A percentile compares a stretch with the other conserved stretches of the same genome.
Evolutionary conservation across 2,329 filamentous ascomycete species (phyloP).

Genomic region (Hypoxylon sp.): DNA sequence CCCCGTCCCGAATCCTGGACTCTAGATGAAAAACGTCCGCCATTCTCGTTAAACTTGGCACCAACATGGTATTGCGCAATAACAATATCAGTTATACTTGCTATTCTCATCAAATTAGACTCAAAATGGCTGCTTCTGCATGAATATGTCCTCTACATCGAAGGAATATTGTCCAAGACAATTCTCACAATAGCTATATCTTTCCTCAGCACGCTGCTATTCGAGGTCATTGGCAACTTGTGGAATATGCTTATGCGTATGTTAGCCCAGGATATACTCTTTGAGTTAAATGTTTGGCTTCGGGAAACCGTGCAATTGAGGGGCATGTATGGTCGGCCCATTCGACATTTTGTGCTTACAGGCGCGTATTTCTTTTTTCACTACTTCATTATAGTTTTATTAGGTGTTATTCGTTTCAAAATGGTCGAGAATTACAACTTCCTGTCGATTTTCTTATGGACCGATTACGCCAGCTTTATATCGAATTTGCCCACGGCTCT

Average conservation of each 20-base stretch:
- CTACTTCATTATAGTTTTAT: constrained; percentile 7
- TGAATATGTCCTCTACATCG: constrained; percentile 28
- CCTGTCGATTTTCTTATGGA: constrained; percentile 19
- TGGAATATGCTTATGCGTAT: too few relatives aligned
- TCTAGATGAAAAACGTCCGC: constrained; percentile 24
- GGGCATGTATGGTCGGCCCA: too few relatives aligned
- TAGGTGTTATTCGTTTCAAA: not conserved
- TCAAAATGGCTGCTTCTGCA: constrained; percentile 28
- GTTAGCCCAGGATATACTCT: too few relatives aligned
- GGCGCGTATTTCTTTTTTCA: too few relatives aligned
- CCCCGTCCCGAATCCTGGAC: constrained; percentile 17
- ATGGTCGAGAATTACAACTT: too few relatives aligned
- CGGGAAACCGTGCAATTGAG: too few relatives aligned
- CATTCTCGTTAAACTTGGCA: constrained; percentile 44
- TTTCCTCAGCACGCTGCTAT: constrained; percentile 44
- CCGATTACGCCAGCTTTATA: constrained; percentile 18
- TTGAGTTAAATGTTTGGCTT: too few relatives aligned
- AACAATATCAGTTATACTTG: constrained; percentile 33
- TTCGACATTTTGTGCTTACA: too few relatives aligned
- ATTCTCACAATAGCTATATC: constrained; percentile 40
- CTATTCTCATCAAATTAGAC: constrained; percentile 36
- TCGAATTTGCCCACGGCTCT: constrained; percentile 23
- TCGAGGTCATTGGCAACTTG: too few relatives aligned
- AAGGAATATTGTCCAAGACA: constrained; percentile 37
- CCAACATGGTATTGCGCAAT: constrained; percentile 40